Base-by-base conservation (phyloP, 2,329 filamentous ascomycete genomes). In the Dothistroma septosporum region DNA sequence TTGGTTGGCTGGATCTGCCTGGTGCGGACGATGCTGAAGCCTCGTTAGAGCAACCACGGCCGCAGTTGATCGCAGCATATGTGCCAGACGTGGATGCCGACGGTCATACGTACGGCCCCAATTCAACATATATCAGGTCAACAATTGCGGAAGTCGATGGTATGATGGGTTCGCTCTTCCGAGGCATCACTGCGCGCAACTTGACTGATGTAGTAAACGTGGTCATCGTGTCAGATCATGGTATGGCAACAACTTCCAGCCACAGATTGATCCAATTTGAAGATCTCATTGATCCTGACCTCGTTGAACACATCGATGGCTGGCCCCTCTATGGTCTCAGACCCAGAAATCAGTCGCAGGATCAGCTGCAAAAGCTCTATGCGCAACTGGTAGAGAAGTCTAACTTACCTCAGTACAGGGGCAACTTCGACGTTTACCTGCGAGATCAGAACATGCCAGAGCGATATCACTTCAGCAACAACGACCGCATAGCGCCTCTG, bases 201-300 rank as follows among this genome's bases (percentile, higher is more conserved):
- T 78, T 99, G 55, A 96, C 92, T 0, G 74, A 88, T 21, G 89
- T 99, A 62, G 91, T 97, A 72, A 99, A 99, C 67, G 83, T 99
- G 8, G 87, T 99, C 35, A 83, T 99, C n/a, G 93, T 99, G 2
- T 97, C 92, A 0, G 94, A 99, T 73, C 94, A 99, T 73, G 94
- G 94, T 55, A 99, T 99, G 94, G 94, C 94, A 1, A 96, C 92
- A 0, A 97, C 94, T 0, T 90, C 92, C 61, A 85, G 84, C 0
- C 82, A 86, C 19, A 85, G 94, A 11, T 79, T 97, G 50, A 83
- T 97, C 28, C 94, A 97, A 75, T 80, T 97, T 2, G 94, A 99
- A 65, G 91, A 97, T 70, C 77, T 97, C 4, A 81, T 97, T 52
- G 91, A 97, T 72, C 82, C 89, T 6, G 79, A 78, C 53, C 83